A percentile compares a stretch with the other conserved stretches of the same genome.
phyloP scores from a whole-genome alignment of 2,329 filamentous ascomycete genomes.

The Penicillium sclerotiorum region DNA sequence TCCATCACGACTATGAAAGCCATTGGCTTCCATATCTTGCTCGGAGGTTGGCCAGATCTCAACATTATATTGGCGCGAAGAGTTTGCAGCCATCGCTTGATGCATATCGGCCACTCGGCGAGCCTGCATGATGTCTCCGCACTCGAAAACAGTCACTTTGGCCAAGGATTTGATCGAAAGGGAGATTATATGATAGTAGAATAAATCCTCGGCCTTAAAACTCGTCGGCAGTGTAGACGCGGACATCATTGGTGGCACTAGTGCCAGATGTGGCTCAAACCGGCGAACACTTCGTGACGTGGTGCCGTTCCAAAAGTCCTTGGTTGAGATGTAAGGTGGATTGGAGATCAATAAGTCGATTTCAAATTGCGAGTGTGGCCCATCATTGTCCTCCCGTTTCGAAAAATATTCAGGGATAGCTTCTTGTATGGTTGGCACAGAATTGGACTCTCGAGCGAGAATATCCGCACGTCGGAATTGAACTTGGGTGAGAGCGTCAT shows the following conservation, averaged over 20 bases:
- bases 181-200: slow-evolving; percentile 38
- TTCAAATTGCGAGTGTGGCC: background rate
- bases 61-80: slow-evolving; percentile 1
- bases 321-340: slow-evolving; percentile 81
- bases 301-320: slow-evolving; percentile 59
- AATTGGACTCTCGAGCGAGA: slow-evolving; percentile 19
- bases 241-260: slow-evolving; percentile 61
- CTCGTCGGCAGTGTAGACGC: background rate
- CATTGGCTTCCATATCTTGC: slow-evolving; percentile 17
- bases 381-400: background rate
- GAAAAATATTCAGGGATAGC: slow-evolving; percentile 11
- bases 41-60: slow-evolving; percentile 23
- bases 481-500: slow-evolving; percentile 38
- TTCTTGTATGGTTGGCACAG: slow-evolving; percentile 14
- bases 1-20: slow-evolving; percentile 23
- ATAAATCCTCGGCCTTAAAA: slow-evolving; percentile 34
- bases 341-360: slow-evolving; percentile 79
- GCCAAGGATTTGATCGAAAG: slow-evolving; percentile 27
- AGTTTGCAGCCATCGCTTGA: slow-evolving; percentile 4
- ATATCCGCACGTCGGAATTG: slow-evolving; percentile 53
- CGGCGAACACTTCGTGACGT: slow-evolving; percentile 75
- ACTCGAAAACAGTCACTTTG: slow-evolving; percentile 39
- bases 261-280: slow-evolving; percentile 77
- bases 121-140: slow-evolving; percentile 39
- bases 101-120: slow-evolving; percentile 31